phyloP scores from a whole-genome alignment of 768 basidiomycete genomes.

The Rhodotorula babjevae region DNA sequence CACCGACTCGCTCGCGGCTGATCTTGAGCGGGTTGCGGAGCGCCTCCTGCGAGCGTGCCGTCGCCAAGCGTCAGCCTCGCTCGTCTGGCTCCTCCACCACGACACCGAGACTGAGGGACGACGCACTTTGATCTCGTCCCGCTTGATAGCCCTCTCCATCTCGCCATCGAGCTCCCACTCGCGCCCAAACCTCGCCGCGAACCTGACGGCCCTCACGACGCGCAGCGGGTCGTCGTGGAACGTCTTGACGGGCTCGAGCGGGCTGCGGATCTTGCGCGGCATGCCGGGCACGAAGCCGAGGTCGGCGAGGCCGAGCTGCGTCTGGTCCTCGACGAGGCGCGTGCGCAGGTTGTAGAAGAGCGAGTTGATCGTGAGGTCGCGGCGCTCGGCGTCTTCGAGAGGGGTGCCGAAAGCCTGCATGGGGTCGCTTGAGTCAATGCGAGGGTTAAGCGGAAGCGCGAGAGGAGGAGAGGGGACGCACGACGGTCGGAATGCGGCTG shows the following conservation, averaged over 20 bases:
- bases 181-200: slow-evolving; percentile 76
- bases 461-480: slow-evolving; percentile 49
- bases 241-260: slow-evolving; percentile 76
- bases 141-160: slow-evolving; percentile 51
- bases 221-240: slow-evolving; percentile 92
- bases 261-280: slow-evolving; percentile 63
- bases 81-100: neutral
- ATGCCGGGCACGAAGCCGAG: slow-evolving; percentile 58
- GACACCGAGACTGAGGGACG: too few species aligned
- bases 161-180: slow-evolving; percentile 66
- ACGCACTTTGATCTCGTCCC: slow-evolving; percentile 39
- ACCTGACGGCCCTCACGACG: slow-evolving; percentile 82
- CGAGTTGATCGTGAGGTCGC: slow-evolving; percentile 92
- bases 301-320: slow-evolving; percentile 79
- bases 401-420: slow-evolving; percentile 83
- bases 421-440: neutral
- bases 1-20: slow-evolving; percentile 82
- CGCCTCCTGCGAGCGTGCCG: slow-evolving; percentile 2
- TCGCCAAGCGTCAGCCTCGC: neutral
- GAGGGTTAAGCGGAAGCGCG: neutral
- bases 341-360: slow-evolving; percentile 94
- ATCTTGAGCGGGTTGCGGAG: slow-evolving; percentile 64
- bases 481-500: slow-evolving; percentile 86
- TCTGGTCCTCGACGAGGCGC: slow-evolving; percentile 76
- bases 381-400: slow-evolving; percentile 76